These are phyloP conservation scores for Auriscalpium microsporum DNA, from an alignment of 768 basidiomycete genomes.

Conservation along the genomic window DNA sequence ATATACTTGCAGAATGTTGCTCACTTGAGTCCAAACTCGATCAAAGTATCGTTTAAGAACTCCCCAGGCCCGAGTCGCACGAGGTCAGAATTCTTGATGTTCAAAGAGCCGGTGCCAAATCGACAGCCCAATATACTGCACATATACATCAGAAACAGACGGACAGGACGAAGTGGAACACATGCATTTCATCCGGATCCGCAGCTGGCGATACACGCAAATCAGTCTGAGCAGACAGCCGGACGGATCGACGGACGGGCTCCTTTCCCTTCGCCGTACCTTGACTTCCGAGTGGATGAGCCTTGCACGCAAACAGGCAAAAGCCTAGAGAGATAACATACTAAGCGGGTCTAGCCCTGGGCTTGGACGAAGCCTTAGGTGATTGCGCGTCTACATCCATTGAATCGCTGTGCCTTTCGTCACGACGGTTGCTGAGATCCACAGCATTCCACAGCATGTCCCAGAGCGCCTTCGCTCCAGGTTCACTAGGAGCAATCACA, in stretches of 20 bases:
- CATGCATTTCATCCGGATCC: slow-evolving; percentile 14
- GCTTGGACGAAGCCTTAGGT: background rate
- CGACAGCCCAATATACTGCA: slow-evolving; percentile 72
- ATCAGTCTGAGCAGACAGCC: slow-evolving; percentile 6
- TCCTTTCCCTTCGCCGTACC: background rate
- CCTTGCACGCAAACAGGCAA: background rate
- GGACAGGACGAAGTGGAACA: background rate
- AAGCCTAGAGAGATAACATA: background rate
- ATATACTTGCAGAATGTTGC: slow-evolving; percentile 19
- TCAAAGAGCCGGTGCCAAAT: slow-evolving; percentile 63
- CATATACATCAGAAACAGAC: background rate
- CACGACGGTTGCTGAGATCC: background rate
- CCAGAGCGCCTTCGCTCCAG: background rate
- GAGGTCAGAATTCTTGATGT: slow-evolving; percentile 73
- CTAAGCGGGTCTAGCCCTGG: background rate
- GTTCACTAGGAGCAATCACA: background rate
- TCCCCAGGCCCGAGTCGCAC: slow-evolving; percentile 68
- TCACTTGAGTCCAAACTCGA: slow-evolving; percentile 92
- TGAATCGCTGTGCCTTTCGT: background rate
- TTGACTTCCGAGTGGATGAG: background rate
- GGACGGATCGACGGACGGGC: slow-evolving; percentile 10
- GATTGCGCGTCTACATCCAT: background rate
- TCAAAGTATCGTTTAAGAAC: slow-evolving; percentile 92
- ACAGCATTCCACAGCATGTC: background rate
- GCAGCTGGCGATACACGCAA: slow-evolving; percentile 3